Base-by-base conservation (phyloP, 2,329 filamentous ascomycete species). In the Trichoderma aggressivum region DNA sequence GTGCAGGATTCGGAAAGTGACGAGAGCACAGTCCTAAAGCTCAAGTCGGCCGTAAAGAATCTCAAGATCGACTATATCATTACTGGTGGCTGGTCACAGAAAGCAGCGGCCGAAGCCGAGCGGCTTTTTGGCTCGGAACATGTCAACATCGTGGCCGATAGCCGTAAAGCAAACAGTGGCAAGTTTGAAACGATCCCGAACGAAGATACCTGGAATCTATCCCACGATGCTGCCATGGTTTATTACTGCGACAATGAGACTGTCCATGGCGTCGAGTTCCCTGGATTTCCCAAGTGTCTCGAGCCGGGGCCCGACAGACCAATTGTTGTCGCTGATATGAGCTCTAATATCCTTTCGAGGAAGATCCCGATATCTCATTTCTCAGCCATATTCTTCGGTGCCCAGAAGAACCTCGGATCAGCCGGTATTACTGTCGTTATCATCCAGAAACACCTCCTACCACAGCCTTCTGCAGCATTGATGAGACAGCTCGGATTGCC, bases 161-260 rank as follows among this genome's bases (percentile, higher is more conserved):
- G 82, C 87, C 8, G 34, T 36, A 84, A 90, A 68, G 77, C 79
- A 72, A 93, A 93, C 75, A 86, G 12, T 10, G 93, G 93, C 74
- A 97, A 96, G 81, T 98, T 97, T 79, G 94, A 94, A 72, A 89
- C 85, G 73, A 97, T 98, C 66, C 92, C 95, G 0, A 86, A 90
- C 11, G 90, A 94, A 81, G 88, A 87, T 73, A 87, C 87, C 24
- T 98, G 94, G 93, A 91, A 86, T 36, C 86, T 96, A 7, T 92
- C 89, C 50, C 85, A 89, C 74, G 85, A 88, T 47, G 84, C 91
- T 11, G 88, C 94, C 0, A 86, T 97, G 77, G 91, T 95, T 2
- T 98, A 98, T 82, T 94, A 90, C 80, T 97, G 95, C 80, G 92
- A 94, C 81, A 98, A 98, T 76, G 94, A 98, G 84, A 97, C 94